Evolutionary conservation across 495 filamentous ascomycete genomes (phyloP).

Genomic region (Sporormia fimetaria): DNA sequence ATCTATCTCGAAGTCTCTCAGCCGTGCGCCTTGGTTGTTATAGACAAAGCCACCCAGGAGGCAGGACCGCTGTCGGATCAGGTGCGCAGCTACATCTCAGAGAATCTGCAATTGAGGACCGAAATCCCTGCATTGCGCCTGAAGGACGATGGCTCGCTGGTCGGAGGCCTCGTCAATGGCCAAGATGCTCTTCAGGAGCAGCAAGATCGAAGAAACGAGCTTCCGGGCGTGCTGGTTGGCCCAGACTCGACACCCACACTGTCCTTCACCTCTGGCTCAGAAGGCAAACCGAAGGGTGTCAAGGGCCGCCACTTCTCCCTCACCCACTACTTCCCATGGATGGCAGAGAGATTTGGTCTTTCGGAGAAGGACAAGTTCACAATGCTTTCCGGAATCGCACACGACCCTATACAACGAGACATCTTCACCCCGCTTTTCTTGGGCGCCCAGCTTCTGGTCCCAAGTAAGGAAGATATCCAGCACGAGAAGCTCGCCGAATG

Average conservation of each 20-base stretch:
- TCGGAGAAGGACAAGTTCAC: slow-evolving; percentile 69
- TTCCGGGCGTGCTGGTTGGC: slow-evolving; percentile 70
- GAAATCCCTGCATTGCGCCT: slow-evolving; percentile 69
- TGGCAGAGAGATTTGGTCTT: slow-evolving; percentile 71
- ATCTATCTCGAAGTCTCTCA: slow-evolving; percentile 85
- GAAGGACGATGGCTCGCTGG: slow-evolving; percentile 58
- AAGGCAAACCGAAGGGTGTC: slow-evolving; percentile 80
- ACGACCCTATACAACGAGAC: slow-evolving; percentile 86
- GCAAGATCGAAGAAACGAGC: slow-evolving; percentile 40
- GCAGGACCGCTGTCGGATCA: slow-evolving; percentile 55
- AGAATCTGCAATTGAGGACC: slow-evolving; percentile 59
- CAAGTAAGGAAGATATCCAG: slow-evolving; percentile 72
- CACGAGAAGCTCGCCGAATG: slow-evolving; percentile 85
- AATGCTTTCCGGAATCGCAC: slow-evolving; percentile 52
- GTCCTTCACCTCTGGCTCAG: slow-evolving; percentile 74
- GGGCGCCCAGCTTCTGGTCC: slow-evolving; percentile 70
- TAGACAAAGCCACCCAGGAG: slow-evolving; percentile 68
- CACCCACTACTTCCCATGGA: slow-evolving; percentile 85
- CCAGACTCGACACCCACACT: slow-evolving; percentile 81
- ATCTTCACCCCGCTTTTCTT: slow-evolving; percentile 91
- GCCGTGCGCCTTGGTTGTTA: slow-evolving; percentile 67
- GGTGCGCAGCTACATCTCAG: slow-evolving; percentile 64
- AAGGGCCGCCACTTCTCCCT: slow-evolving; percentile 79
- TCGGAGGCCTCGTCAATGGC: slow-evolving; percentile 53
- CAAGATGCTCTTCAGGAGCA: slow-evolving; percentile 55